phyloP scores from a whole-genome alignment of 495 filamentous ascomycete species.

The Xylaria nigripes region DNA sequence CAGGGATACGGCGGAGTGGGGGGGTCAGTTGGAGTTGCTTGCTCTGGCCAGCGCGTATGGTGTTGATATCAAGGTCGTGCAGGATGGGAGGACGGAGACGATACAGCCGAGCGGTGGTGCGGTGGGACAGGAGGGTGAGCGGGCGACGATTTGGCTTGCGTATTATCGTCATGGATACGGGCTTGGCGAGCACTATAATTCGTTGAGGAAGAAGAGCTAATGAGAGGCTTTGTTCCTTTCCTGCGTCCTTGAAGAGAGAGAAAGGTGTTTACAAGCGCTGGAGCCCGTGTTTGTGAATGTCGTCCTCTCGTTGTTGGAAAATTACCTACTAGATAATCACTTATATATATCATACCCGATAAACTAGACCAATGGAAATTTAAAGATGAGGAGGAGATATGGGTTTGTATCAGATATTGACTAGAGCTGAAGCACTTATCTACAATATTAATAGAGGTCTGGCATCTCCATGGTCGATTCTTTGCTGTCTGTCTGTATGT shows the following conservation, averaged over 20 bases:
- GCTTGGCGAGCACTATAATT: constrained; percentile 95
- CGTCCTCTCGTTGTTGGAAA: background rate
- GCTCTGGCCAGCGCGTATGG: constrained; percentile 78
- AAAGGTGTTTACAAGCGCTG: no score
- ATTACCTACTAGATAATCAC: background rate
- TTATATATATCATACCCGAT: background rate
- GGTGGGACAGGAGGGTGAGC: constrained; percentile 16
- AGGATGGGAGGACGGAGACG: constrained; percentile 71
- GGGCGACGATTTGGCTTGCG: constrained; percentile 67
- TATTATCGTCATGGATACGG: constrained; percentile 93
- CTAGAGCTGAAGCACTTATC: background rate
- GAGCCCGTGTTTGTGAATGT: background rate
- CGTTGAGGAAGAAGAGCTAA: constrained; percentile 46
- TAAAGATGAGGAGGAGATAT: background rate
- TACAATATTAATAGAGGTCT: background rate
- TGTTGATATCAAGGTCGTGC: constrained; percentile 77
- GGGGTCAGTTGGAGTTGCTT: constrained; percentile 80
- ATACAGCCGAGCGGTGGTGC: constrained; percentile 48
- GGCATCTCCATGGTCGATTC: background rate
- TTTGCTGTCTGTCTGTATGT: background rate
- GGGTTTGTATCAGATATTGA: background rate
- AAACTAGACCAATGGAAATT: background rate
- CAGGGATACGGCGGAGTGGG: constrained; percentile 89
- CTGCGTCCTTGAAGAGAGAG: no score
- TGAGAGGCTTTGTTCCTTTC: background rate